Evolutionary conservation across 2,329 filamentous ascomycete species (phyloP).

Genomic region (Dendrostoma leiphaemia): DNA sequence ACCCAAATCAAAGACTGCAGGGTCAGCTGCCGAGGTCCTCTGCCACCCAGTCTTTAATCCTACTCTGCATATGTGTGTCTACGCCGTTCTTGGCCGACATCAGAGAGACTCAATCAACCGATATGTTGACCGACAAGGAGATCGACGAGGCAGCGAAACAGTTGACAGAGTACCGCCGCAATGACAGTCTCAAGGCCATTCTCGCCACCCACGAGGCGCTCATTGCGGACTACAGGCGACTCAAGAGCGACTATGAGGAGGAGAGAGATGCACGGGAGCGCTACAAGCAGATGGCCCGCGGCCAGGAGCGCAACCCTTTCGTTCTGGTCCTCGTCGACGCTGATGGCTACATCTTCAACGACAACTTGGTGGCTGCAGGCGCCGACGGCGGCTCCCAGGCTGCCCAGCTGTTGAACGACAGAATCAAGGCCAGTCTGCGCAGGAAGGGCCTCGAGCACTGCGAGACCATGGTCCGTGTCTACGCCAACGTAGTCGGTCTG

Average conservation of each 20-base stretch:
- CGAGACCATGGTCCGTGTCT: slow-evolving; percentile 53
- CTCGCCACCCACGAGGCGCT: slow-evolving; percentile 33
- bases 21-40: too few species aligned
- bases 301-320: slow-evolving; percentile 54
- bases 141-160: slow-evolving; percentile 26
- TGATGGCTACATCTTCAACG: slow-evolving; percentile 58
- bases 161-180: slow-evolving; percentile 31
- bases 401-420: slow-evolving; percentile 50
- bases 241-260: slow-evolving; percentile 58
- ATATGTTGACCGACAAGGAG: slow-evolving; percentile 27
- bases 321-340: slow-evolving; percentile 61
- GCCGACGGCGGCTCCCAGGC: slow-evolving; percentile 55
- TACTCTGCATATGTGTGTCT: too few species aligned
- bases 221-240: slow-evolving; percentile 50
- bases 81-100: too few species aligned
- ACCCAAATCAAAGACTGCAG: too few species aligned
- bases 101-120: not conserved
- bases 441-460: slow-evolving; percentile 47
- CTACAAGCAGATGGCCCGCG: slow-evolving; percentile 51
- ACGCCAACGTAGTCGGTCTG: slow-evolving; percentile 52
- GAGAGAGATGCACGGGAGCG: slow-evolving; percentile 51
- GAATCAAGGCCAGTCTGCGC: slow-evolving; percentile 46
- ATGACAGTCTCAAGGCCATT: slow-evolving; percentile 23
- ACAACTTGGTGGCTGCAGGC: slow-evolving; percentile 44
- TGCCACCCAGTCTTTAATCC: too few species aligned